Conservation (phyloP, 2,329 filamentous ascomycete genomes). For the Cladophialophora exuberans region DNA sequence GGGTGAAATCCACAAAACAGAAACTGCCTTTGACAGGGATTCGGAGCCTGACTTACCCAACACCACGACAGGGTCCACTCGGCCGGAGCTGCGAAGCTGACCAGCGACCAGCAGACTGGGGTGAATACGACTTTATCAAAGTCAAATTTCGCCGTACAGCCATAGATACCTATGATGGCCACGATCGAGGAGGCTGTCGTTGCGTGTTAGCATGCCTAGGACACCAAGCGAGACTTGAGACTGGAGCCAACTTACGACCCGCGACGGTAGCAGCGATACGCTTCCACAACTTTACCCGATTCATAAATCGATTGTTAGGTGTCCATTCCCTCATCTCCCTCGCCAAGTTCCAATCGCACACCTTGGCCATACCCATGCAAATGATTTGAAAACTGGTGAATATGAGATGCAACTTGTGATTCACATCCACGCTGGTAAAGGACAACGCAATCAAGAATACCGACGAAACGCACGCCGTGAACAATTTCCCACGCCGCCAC, state of each 20-base stretch:
- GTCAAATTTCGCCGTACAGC: conserved; percentile 3
- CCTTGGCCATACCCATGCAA: conserved; percentile 11
- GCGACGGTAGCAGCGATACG: conserved; percentile 6
- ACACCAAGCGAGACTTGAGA: neutral
- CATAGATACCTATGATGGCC: conserved; percentile 10
- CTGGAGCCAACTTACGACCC: neutral
- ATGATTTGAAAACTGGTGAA: conserved; percentile 15
- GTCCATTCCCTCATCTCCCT: conserved; percentile 6
- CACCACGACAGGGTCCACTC: conserved; percentile 11
- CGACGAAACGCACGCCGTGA: conserved; percentile 1
- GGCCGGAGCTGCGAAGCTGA: conserved; percentile 11
- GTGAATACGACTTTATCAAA: conserved; percentile 13
- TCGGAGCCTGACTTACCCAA: neutral
- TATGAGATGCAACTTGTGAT: conserved; percentile 13
- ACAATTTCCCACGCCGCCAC: conserved; percentile 4
- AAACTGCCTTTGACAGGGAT: neutral
- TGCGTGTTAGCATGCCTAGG: neutral
- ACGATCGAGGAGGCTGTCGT: conserved; percentile 3
- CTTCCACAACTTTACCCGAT: conserved; percentile 2
- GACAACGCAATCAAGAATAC: conserved; percentile 12
- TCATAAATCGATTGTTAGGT: conserved; percentile 4
- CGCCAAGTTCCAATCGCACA: conserved; percentile 10
- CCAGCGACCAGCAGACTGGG: conserved; percentile 6
- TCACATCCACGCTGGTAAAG: conserved; percentile 2
- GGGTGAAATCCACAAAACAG: neutral